These are phyloP conservation scores for Geum urbanum DNA, from an alignment of 306 rosid species.

Conservation along the genomic window DNA sequence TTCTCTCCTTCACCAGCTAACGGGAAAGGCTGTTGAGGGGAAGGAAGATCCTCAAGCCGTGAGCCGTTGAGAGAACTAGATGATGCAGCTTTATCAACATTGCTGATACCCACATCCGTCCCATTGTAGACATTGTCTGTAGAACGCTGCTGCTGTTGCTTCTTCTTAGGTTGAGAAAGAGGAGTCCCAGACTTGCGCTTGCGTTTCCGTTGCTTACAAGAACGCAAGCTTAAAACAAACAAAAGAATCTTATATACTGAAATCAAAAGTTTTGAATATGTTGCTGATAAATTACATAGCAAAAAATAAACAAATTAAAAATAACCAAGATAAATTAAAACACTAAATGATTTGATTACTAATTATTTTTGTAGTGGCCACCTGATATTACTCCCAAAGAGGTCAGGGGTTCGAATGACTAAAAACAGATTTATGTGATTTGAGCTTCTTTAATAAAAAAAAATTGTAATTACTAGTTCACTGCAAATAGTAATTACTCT, in stretches of 20 bases:
- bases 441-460: too few species aligned
- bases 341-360: neutral
- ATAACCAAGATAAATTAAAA: neutral
- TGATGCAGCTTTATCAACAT: constrained; percentile 32
- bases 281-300: neutral
- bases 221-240: constrained; percentile 41
- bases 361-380: too few species aligned
- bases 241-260: constrained; percentile 5
- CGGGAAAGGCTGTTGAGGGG: constrained; percentile 39
- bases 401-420: too few species aligned
- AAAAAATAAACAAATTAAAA: neutral
- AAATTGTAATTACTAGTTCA: neutral
- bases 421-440: too few species aligned
- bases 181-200: constrained; percentile 54
- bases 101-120: constrained; percentile 36
- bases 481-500: neutral
- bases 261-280: neutral
- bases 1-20: constrained; percentile 38
- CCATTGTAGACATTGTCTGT: constrained; percentile 44
- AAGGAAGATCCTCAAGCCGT: constrained; percentile 26
- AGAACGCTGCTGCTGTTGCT: constrained; percentile 50
- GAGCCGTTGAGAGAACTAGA: constrained; percentile 37
- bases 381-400: too few species aligned
- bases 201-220: constrained; percentile 54
- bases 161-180: constrained; percentile 56